Evolutionary conservation across 1,284 basidiomycete genomes (phyloP).

Genomic region (Gymnopus androsaceus): DNA sequence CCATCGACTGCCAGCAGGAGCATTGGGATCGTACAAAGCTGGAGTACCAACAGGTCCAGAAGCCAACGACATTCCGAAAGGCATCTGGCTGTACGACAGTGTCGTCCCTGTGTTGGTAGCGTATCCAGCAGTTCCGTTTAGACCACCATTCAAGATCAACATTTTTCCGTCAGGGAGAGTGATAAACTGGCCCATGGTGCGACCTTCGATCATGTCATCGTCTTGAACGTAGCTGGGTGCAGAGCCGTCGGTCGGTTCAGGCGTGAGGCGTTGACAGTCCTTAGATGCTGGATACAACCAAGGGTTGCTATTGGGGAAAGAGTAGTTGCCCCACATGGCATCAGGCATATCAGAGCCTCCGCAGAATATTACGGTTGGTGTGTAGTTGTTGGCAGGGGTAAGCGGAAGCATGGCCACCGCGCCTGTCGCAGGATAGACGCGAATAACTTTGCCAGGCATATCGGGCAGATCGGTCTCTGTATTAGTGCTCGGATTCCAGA

Average conservation of each 20-base stretch:
- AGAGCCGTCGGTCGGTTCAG: constrained; percentile 17
- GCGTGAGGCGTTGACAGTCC: constrained; percentile 42
- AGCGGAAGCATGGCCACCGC: constrained; percentile 81
- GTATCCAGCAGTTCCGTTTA: constrained; percentile 64
- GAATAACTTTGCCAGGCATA: constrained; percentile 55
- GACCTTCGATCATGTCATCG: constrained; percentile 74
- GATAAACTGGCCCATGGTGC: constrained; percentile 80
- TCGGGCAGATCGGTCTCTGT: constrained; percentile 50
- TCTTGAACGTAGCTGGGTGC: constrained; percentile 51
- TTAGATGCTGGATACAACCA: constrained; percentile 70
- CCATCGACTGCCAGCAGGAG: constrained; percentile 71
- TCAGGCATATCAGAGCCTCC: constrained; percentile 72
- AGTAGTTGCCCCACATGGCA: constrained; percentile 61
- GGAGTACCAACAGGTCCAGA: constrained; percentile 68
- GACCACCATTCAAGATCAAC: constrained; percentile 68
- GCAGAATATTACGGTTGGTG: constrained; percentile 77
- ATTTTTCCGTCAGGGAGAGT: constrained; percentile 67
- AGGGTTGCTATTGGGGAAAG: constrained; percentile 53
- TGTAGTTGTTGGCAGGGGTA: constrained; percentile 80
- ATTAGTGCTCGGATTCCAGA: constrained; percentile 36
- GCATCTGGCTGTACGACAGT: constrained; percentile 39
- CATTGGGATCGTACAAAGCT: constrained; percentile 76
- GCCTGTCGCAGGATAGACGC: constrained; percentile 47
- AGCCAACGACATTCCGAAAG: constrained; percentile 59
- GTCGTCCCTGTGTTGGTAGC: constrained; percentile 42